Base-by-base conservation (phyloP, 352 stramenopile species). In the Phytophthora pini region DNA sequence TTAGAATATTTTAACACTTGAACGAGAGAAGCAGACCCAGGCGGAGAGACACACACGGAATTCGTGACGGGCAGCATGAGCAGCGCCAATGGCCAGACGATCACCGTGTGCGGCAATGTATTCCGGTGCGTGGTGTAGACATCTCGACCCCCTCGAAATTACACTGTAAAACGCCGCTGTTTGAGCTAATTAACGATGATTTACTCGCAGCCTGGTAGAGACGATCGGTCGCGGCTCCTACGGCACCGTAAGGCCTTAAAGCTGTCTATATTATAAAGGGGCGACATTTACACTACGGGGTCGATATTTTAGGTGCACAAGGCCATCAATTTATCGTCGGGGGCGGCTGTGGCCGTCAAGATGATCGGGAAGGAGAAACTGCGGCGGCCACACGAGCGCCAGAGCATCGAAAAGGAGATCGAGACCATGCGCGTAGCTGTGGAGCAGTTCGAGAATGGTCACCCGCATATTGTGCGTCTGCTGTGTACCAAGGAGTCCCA, bases 371-470 rank as follows among this genome's bases (percentile, higher is more conserved):
- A 94, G 54, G 85, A 92, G 36, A 88, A 88, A 32, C 56, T 93
- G 24, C 77, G 84, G 4, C 81, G 83, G 22, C 83, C 83, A 5
- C 79, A 92, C 56, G 85, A 94, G 56, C 85, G 83, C 24, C 75
- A 82, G 29, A 92, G 82, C 71, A 94, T 94, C 60, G 84, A 92
- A 50, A 94, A 94, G 53, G 85, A 94, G 70, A 92, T 94, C 39
- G 85, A 92, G 66, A 94, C 85, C 20, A 94, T 94, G 85, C 81
- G 82, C 53, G 85, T 94, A 38, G 85, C 85, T 13, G 85, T 94
- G 34, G 85, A 94, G 71, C 81, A 92, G 68, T 94, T 87, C 58
- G 85, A 94, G 65, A 94, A 94, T 38, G 85, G 85, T n/a, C 85
- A 94, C 57, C 85, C 85, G 49, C 84, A 94, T 45, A 94, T 94